Percentiles rank a stretch among this genome's conserved stretches.
phyloP scores from a whole-genome alignment of 2,329 filamentous ascomycete species.

The Aspergillus felis region DNA sequence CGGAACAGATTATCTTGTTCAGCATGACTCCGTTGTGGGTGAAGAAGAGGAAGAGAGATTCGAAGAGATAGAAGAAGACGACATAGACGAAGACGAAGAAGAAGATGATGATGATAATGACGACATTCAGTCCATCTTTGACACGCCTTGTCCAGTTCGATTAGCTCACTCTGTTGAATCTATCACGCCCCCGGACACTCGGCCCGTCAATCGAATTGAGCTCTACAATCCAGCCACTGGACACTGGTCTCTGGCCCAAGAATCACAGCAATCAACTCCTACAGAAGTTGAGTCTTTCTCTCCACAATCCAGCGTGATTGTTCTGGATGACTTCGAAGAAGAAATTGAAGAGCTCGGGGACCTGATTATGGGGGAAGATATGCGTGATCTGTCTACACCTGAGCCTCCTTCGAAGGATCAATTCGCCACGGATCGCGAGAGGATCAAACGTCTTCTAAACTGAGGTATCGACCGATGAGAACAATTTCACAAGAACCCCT shows the following conservation, averaged over 20 bases:
- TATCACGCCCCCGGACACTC: neutral
- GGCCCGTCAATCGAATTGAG: neutral
- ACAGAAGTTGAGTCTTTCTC: neutral
- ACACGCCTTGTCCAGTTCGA: neutral
- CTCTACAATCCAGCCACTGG: neutral
- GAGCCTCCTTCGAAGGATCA: neutral
- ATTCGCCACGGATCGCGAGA: neutral
- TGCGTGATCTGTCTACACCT: neutral
- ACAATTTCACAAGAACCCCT: neutral
- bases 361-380: neutral
- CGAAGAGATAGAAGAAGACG: neutral
- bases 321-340: neutral
- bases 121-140: neutral
- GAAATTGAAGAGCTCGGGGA: neutral
- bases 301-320: neutral
- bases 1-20: neutral
- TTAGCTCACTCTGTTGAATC: neutral
- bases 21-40: neutral
- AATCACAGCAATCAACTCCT: neutral
- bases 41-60: neutral
- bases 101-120: neutral
- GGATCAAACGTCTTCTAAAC: neutral
- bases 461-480: neutral
- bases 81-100: neutral
- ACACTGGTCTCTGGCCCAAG: neutral